phyloP scores from a whole-genome alignment of 176 grass and related monocot species.

The Chrysopogon serrulatus region DNA sequence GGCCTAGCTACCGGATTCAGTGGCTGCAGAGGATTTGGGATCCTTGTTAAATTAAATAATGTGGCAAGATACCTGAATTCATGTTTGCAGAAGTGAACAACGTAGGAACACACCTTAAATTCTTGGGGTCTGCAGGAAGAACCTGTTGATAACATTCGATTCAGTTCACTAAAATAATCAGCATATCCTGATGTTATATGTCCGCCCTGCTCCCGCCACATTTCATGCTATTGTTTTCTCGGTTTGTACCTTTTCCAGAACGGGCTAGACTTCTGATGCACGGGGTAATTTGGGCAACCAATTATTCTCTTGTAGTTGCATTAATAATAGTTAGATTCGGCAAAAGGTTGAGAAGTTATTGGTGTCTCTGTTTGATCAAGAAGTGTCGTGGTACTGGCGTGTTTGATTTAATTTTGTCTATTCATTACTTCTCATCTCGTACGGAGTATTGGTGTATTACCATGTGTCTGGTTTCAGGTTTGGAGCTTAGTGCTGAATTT shows the following conservation, averaged over 20 bases:
- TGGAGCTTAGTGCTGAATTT: background rate
- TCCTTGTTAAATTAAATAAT: background rate
- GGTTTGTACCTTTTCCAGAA: background rate
- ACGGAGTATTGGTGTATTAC: background rate
- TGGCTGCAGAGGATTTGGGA: background rate
- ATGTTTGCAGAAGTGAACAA: background rate
- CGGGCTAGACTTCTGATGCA: background rate
- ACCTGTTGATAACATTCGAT: background rate
- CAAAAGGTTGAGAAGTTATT: background rate
- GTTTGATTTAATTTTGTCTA: background rate
- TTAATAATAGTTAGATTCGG: background rate
- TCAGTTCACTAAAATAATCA: background rate
- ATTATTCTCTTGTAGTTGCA: background rate
- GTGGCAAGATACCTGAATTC: background rate
- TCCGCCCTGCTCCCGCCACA: background rate
- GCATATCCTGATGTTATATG: background rate
- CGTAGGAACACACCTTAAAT: background rate
- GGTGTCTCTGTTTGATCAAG: background rate
- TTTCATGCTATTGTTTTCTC: background rate
- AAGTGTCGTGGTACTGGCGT: background rate
- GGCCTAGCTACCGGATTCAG: background rate
- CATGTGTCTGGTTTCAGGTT: background rate
- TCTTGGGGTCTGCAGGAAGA: background rate
- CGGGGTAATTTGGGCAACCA: background rate
- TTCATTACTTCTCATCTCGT: background rate